Evolutionary conservation across 2,329 filamentous ascomycete species (phyloP).

Genomic region (Trichoderma arundinaceum): DNA sequence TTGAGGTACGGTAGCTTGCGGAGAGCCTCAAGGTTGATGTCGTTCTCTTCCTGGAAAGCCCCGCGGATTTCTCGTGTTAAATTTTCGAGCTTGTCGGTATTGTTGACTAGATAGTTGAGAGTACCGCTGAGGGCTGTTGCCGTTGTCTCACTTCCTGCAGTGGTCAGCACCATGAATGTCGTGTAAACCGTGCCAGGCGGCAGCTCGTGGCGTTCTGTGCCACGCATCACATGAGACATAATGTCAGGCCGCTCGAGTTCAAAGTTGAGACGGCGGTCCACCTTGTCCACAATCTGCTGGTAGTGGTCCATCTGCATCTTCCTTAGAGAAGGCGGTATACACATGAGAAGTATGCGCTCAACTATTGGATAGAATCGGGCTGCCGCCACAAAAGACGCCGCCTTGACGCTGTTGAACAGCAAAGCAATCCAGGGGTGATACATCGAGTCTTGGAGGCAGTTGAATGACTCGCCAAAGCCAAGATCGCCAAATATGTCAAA

Average conservation of each 20-base stretch:
- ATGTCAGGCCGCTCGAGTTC: conserved; percentile 37
- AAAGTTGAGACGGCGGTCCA: conserved; percentile 35
- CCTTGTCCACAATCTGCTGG: conserved; percentile 38
- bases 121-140: conserved; percentile 40
- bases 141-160: conserved; percentile 44
- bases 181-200: conserved; percentile 44
- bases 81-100: conserved; percentile 41
- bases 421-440: conserved; percentile 34
- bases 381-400: conserved; percentile 16
- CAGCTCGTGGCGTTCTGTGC: conserved; percentile 39
- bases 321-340: conserved; percentile 9
- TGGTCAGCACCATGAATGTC: conserved; percentile 35
- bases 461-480: conserved; percentile 35
- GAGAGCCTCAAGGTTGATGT: conserved; percentile 32
- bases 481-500: conserved; percentile 40
- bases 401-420: conserved; percentile 31
- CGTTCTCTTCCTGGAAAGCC: conserved; percentile 25
- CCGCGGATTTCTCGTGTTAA: conserved; percentile 44
- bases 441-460: conserved; percentile 28
- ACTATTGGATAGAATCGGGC: conserved; percentile 24
- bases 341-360: conserved; percentile 22
- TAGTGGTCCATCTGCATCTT: not conserved
- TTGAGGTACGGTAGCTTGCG: conserved; percentile 50
- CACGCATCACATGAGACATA: conserved; percentile 41
- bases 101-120: conserved; percentile 40